A percentile compares a stretch with the other conserved stretches of the same genome.
Conservation (phyloP, 495 filamentous ascomycete genomes). For the Penicillium roqueforti region DNA sequence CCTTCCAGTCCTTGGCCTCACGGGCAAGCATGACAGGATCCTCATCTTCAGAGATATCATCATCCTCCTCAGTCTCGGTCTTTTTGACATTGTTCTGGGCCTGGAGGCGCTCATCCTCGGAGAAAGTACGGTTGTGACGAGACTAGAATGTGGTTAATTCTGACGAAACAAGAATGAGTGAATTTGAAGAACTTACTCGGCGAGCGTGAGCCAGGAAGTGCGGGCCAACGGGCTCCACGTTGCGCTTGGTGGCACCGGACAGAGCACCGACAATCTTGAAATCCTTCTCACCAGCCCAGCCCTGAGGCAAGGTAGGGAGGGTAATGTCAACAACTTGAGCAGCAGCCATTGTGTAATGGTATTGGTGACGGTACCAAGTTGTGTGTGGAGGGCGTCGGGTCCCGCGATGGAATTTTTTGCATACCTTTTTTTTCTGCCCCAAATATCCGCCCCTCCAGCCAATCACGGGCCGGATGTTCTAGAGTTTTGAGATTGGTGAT, state of each 20-base stretch:
- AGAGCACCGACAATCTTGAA: constrained; percentile 75
- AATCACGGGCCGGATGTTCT: constrained; percentile 32
- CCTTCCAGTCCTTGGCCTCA: constrained; percentile 99
- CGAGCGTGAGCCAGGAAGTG: constrained; percentile 97
- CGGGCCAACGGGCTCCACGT: constrained; percentile 91
- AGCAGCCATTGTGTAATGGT: constrained; percentile 42
- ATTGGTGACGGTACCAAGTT: constrained; percentile 16
- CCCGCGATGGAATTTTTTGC: constrained; percentile 22
- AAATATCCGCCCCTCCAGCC: constrained; percentile 24
- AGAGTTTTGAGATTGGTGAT: constrained; percentile 14
- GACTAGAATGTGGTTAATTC: constrained; percentile 47
- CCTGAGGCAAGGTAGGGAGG: constrained; percentile 72
- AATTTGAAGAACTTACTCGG: constrained; percentile 52
- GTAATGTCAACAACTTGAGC: constrained; percentile 48
- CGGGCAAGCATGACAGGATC: constrained; percentile 84
- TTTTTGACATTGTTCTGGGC: constrained; percentile 93
- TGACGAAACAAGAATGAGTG: not conserved
- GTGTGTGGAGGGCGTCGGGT: constrained; percentile 19
- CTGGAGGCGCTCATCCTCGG: constrained; percentile 95
- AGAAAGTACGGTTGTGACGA: constrained; percentile 95
- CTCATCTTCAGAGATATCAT: constrained; percentile 88
- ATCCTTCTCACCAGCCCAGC: constrained; percentile 85
- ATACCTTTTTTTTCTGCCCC: constrained; percentile 34
- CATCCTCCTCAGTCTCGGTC: constrained; percentile 84
- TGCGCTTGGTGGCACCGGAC: constrained; percentile 68